Conservation (phyloP, 2,329 filamentous ascomycete species). For the Aspergillus luchuensis region DNA sequence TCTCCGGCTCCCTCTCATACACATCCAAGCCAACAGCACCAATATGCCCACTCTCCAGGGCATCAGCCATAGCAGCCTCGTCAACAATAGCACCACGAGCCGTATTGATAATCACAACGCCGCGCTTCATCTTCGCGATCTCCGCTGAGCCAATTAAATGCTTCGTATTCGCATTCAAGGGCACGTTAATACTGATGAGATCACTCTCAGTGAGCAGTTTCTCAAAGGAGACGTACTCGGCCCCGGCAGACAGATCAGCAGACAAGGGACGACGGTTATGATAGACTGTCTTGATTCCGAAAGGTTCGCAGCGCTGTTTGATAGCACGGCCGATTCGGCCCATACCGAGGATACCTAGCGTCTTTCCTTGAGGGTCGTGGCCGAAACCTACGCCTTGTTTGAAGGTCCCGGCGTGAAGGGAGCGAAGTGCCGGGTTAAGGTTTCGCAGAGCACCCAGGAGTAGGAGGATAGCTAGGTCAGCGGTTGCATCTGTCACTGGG, state of each 20-base stretch:
- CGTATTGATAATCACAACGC: constrained; percentile 40
- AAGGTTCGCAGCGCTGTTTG: background rate
- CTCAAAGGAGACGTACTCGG: background rate
- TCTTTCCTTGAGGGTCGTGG: background rate
- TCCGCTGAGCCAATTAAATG: background rate
- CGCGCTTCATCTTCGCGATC: constrained; percentile 35
- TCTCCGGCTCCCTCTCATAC: constrained; percentile 13
- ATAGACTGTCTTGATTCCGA: background rate
- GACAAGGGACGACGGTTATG: background rate
- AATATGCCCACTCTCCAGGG: constrained; percentile 1
- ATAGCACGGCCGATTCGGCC: background rate
- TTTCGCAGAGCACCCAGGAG: constrained; percentile 71
- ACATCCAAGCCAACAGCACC: constrained; percentile 13
- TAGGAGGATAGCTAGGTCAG: constrained; percentile 72
- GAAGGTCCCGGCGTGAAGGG: background rate
- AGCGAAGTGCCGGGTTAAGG: background rate
- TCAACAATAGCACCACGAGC: constrained; percentile 34
- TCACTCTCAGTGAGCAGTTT: background rate
- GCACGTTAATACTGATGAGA: background rate
- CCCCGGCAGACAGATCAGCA: background rate
- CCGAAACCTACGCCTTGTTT: background rate
- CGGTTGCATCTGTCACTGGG: constrained; percentile 74
- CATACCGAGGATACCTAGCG: background rate
- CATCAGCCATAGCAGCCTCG: constrained; percentile 5
- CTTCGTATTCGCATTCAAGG: background rate